A percentile compares a stretch with the other conserved stretches of the same genome.
phyloP scores from a whole-genome alignment of 2,329 filamentous ascomycete species.

The Xylaria sp. region DNA sequence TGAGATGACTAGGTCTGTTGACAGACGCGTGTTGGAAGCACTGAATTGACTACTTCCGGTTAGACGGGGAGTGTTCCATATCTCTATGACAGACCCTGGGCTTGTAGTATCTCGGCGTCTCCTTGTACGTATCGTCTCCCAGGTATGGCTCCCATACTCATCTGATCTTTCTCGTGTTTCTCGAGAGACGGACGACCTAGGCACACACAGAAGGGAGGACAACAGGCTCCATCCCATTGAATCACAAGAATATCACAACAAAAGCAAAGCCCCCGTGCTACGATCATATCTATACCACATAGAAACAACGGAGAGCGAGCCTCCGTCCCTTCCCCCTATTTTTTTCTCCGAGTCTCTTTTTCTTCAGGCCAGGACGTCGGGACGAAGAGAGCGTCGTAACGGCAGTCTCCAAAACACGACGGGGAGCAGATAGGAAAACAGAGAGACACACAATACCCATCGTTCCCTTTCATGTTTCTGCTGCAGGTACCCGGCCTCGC shows the following conservation, averaged over 20 bases:
- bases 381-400: not conserved
- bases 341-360: too few relatives aligned
- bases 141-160: too few relatives aligned
- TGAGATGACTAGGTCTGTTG: too few relatives aligned
- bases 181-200: too few relatives aligned
- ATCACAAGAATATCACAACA: not conserved
- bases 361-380: too few relatives aligned
- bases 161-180: too few relatives aligned
- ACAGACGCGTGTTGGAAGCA: not conserved
- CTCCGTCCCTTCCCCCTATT: not conserved
- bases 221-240: not conserved
- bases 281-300: too few relatives aligned
- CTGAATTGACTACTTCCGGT: not conserved
- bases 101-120: not conserved
- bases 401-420: not conserved
- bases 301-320: not conserved
- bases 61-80: too few relatives aligned
- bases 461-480: not conserved
- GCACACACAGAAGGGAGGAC: not conserved
- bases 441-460: not conserved
- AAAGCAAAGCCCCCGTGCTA: too few relatives aligned
- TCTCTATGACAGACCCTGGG: too few relatives aligned
- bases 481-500: constrained; percentile 11
- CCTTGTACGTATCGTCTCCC: not conserved
- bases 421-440: not conserved